Evolutionary conservation across 2,329 filamentous ascomycete genomes (phyloP), one percentile per base, ranked within the genome.

Genomic region (Microsporum audouinii): DNA sequence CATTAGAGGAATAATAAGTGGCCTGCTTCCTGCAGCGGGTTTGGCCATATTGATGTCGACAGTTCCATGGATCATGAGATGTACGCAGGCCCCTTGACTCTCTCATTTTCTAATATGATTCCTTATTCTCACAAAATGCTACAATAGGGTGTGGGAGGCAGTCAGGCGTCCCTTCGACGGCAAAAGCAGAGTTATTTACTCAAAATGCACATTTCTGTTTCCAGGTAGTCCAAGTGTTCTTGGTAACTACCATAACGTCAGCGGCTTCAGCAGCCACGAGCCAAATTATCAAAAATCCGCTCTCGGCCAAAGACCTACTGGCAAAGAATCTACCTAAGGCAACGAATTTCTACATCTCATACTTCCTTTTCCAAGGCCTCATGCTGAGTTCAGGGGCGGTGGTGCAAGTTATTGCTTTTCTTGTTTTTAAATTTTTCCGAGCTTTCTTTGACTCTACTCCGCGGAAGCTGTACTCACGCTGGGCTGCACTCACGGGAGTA

Each of bases 321-420:
- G 87, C 91, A 0, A 71, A 81, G 45, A 88, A 89, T 65, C 77
- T 99, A 2, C 94, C 94, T 17, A 88, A 86, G 65, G 87, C 91
- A 0, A 92, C 90, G 62, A 97, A 95, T 73, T 95, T 96, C 70
- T 99, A 96, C 73, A 87, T 97, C 12, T 91, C 88, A 0, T 99
- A 96, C 76, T 95, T 97, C 68, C 83, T 97, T 29, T 85, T 99
- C 0, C 91, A 97, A 72, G 94, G 92, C 34, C 72, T 97, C 51
- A 86, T 84, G 2, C 83, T 91, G 63, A 88, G 89, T 7, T 83
- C 88, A 0, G 81, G 85, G 56, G 82, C 88, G 0, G 74, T 96
- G 1, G 80, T 94, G 1, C 89, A 95, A 66, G 79, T 87, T 38
- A 79, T 78, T 31, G 88, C 89, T 29, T 82, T 95, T 31, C 69